Percentiles rank a stretch among this genome's conserved stretches.
Evolutionary conservation across 148 eudicot genomes (phyloP).

Genomic region (Pouteria glomerata): DNA sequence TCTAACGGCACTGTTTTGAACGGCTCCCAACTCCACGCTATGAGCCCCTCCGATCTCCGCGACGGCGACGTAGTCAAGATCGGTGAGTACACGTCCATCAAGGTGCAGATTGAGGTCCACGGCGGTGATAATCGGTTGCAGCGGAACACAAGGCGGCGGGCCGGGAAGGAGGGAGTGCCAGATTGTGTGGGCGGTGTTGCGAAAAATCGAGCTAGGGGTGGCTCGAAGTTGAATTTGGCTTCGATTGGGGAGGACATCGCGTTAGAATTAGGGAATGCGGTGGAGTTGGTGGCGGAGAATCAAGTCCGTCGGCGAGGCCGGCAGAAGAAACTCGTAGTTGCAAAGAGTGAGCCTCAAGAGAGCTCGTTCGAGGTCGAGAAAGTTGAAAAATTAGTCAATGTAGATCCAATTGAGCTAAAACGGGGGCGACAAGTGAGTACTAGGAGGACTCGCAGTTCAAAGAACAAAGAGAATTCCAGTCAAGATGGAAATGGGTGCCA

Average conservation of each 20-base stretch:
- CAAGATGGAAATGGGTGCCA: constrained; percentile 5
- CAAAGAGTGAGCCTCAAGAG: constrained; percentile 9
- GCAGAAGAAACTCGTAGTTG: constrained; percentile 6
- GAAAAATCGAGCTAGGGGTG: too few relatives aligned
- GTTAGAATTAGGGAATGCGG: constrained; percentile 8
- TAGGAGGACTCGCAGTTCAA: constrained; percentile 40
- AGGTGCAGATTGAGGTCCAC: constrained; percentile 22
- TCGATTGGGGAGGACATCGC: constrained; percentile 2
- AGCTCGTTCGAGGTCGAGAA: not conserved
- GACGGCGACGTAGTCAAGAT: constrained; percentile 54
- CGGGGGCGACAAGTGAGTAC: constrained; percentile 12
- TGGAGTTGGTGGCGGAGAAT: not conserved
- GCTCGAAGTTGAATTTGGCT: not conserved
- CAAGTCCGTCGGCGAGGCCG: constrained; percentile 6
- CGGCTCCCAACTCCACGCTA: constrained; percentile 23
- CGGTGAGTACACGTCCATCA: constrained; percentile 60
- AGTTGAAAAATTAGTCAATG: not conserved
- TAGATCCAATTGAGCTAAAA: not conserved
- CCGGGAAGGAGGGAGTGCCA: not conserved
- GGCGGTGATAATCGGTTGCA: constrained; percentile 11
- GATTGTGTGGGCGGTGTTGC: not conserved
- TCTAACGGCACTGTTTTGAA: constrained; percentile 70
- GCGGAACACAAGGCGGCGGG: constrained; percentile 26
- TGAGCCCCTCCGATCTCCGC: constrained; percentile 22
- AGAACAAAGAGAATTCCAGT: constrained; percentile 18